phyloP scores from a whole-genome alignment of 257 asterid species.

The Anisodus acutangulus region DNA sequence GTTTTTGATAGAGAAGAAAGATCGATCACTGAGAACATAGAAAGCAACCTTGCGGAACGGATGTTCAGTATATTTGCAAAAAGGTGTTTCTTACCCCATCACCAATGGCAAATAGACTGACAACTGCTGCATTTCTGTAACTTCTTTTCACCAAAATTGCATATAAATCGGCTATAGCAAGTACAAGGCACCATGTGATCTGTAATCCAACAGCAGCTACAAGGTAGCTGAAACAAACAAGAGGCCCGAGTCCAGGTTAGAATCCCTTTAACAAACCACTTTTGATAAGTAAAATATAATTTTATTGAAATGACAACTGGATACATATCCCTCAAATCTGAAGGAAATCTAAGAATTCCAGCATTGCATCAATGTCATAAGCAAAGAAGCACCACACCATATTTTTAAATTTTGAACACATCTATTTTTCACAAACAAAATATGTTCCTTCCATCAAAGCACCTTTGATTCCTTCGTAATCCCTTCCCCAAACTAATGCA shows the following conservation, averaged over 20 bases:
- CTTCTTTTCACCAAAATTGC: slow-evolving; percentile 77
- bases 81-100: slow-evolving; percentile 76
- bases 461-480: neutral
- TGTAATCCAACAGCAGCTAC: slow-evolving; percentile 88
- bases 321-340: slow-evolving; percentile 16
- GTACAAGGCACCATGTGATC: slow-evolving; percentile 77
- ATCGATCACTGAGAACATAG: neutral
- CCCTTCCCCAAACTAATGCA: neutral
- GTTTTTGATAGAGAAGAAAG: neutral
- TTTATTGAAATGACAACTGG: neutral
- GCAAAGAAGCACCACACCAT: slow-evolving; percentile 17
- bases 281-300: neutral
- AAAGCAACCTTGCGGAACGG: neutral
- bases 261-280: slow-evolving; percentile 27
- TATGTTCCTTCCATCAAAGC: neutral
- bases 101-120: slow-evolving; percentile 77
- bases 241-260: slow-evolving; percentile 32
- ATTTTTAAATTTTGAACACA: neutral
- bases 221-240: slow-evolving; percentile 61
- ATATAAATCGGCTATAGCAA: slow-evolving; percentile 71
- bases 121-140: slow-evolving; percentile 57
- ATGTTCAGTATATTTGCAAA: slow-evolving; percentile 10
- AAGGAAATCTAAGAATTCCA: slow-evolving; percentile 2
- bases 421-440: slow-evolving; percentile 10
- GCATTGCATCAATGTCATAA: neutral